phyloP scores from a whole-genome alignment of 148 eudicot species.

The Rhododendron williamsianum region DNA sequence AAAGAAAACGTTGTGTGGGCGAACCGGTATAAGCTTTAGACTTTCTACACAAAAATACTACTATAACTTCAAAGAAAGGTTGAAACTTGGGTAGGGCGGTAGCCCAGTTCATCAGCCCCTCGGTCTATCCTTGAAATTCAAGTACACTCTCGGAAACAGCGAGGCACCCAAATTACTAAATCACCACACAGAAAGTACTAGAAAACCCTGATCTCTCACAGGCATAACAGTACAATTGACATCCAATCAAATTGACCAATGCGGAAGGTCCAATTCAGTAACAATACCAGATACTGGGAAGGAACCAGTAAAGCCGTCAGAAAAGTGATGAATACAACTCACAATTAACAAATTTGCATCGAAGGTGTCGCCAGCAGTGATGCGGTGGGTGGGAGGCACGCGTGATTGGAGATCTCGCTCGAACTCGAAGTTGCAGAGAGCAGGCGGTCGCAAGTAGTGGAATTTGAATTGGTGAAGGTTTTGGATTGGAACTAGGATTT shows the following conservation, averaged over 20 bases:
- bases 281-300: neutral
- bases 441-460: neutral
- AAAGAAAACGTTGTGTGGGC: neutral
- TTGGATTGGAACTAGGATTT: neutral
- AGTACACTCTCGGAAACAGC: neutral
- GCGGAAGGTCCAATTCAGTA: neutral
- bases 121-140: neutral
- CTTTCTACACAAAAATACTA: neutral
- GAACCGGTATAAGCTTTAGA: neutral
- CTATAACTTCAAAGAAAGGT: neutral
- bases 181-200: neutral
- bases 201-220: neutral
- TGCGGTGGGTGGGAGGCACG: neutral
- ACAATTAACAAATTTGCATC: neutral
- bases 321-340: neutral
- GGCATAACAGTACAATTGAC: neutral
- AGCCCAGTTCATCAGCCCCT: neutral
- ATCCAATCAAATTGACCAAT: neutral
- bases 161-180: neutral
- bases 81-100: neutral
- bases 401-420: neutral
- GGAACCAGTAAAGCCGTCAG: neutral
- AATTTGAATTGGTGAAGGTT: neutral
- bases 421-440: neutral
- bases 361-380: neutral